phyloP scores from a whole-genome alignment of 2,329 filamentous ascomycete species.

The Neopestalotiopsis sp. region DNA sequence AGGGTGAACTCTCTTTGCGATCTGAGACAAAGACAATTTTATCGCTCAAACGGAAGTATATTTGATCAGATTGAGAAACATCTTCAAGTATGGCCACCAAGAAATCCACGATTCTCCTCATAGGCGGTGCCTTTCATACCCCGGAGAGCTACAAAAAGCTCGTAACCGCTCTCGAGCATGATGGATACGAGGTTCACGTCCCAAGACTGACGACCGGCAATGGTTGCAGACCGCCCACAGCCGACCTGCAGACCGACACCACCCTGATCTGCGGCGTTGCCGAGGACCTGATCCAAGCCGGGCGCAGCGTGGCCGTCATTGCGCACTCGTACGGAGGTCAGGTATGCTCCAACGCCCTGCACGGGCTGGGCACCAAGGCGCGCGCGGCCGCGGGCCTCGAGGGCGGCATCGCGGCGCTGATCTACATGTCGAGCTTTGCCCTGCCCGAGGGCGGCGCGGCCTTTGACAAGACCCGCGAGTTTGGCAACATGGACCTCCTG shows the following conservation, averaged over 20 bases:
- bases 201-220: conserved; percentile 23
- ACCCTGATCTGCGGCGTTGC: conserved; percentile 25
- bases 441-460: conserved; percentile 18
- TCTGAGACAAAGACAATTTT: too few relatives aligned
- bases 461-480: conserved; percentile 21
- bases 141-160: conserved; percentile 24
- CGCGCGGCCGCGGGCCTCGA: conserved; percentile 20
- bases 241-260: conserved; percentile 26
- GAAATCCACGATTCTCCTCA: conserved; percentile 20
- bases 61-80: too few relatives aligned
- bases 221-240: conserved; percentile 28
- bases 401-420: conserved; percentile 30
- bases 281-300: conserved; percentile 25
- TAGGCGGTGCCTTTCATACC: conserved; percentile 24
- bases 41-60: too few relatives aligned
- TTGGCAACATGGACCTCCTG: conserved; percentile 19
- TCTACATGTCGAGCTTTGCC: conserved; percentile 27
- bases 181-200: conserved; percentile 24
- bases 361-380: conserved; percentile 23
- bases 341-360: conserved; percentile 31
- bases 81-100: not conserved
- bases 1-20: too few relatives aligned
- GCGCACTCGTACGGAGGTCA: conserved; percentile 35
- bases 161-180: conserved; percentile 8
- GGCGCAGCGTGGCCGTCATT: conserved; percentile 25